Percentiles rank a stretch among this genome's conserved stretches.
phyloP scores from a whole-genome alignment of 1,284 basidiomycete species.

The Sanghuangporus weigelae region DNA sequence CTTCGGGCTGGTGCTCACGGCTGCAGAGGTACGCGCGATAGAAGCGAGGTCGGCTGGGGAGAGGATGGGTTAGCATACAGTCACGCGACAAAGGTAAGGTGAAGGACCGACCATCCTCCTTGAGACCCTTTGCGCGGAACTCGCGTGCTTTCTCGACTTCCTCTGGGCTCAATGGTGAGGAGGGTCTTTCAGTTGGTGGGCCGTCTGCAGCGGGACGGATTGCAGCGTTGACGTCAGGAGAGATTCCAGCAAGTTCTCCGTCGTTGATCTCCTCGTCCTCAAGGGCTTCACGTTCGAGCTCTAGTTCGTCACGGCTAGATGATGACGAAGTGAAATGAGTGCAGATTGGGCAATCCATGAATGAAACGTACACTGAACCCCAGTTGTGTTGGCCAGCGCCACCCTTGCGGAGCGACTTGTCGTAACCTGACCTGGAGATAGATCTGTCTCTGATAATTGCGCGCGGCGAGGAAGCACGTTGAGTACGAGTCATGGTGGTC shows the following conservation, averaged over 20 bases:
- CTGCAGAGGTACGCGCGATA: slow-evolving; percentile 78
- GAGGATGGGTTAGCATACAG: slow-evolving; percentile 8
- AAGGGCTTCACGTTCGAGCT: slow-evolving; percentile 48
- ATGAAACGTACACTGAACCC: slow-evolving; percentile 50
- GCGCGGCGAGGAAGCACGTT: slow-evolving; percentile 65
- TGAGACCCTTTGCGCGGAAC: slow-evolving; percentile 64
- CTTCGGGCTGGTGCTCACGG: slow-evolving; percentile 58
- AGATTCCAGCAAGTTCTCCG: slow-evolving; percentile 28
- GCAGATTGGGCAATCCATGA: neutral
- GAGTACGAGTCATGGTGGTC: slow-evolving; percentile 68
- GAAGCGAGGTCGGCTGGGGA: slow-evolving; percentile 56
- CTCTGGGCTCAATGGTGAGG: slow-evolving; percentile 40
- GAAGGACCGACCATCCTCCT: slow-evolving; percentile 41
- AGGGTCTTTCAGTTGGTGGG: slow-evolving; percentile 30
- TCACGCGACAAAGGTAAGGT: slow-evolving; percentile 10
- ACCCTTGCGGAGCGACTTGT: slow-evolving; percentile 70
- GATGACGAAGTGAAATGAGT: neutral
- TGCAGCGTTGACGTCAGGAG: slow-evolving; percentile 18
- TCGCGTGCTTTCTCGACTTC: slow-evolving; percentile 60
- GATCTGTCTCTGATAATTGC: slow-evolving; percentile 74
- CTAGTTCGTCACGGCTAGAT: slow-evolving; percentile 42
- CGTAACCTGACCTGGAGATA: slow-evolving; percentile 70
- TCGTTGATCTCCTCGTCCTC: slow-evolving; percentile 47
- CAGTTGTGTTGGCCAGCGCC: slow-evolving; percentile 82
- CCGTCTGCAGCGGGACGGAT: slow-evolving; percentile 20